Conservation (phyloP, 1,139 yeast genomes). For the Zhuliangozyma blackwelliae region DNA sequence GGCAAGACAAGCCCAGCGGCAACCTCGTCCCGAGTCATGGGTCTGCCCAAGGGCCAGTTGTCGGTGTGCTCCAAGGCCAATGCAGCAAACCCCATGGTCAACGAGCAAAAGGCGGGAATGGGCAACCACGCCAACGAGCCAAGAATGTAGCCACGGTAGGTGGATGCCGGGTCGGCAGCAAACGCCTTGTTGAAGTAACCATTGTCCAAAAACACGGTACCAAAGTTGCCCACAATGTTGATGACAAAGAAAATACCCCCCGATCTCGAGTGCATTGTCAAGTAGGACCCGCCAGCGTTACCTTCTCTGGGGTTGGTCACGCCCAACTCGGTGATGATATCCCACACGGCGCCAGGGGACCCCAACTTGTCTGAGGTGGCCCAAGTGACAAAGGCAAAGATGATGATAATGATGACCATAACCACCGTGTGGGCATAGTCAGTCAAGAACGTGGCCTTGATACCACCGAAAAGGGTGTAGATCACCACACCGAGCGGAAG, state of each 20-base stretch:
- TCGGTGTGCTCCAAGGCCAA: conserved; percentile 64
- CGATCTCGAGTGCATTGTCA: conserved; percentile 71
- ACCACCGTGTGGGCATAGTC: conserved; percentile 76
- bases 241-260: conserved; percentile 85
- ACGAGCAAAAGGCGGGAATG: conserved; percentile 75
- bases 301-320: conserved; percentile 60
- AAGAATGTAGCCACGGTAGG: conserved; percentile 82
- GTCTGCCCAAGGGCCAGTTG: conserved; percentile 71
- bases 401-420: conserved; percentile 55
- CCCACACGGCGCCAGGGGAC: conserved; percentile 79
- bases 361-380: conserved; percentile 64
- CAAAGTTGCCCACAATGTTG: conserved; percentile 82
- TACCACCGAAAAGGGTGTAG: conserved; percentile 84
- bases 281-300: conserved; percentile 70
- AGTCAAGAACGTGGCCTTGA: conserved; percentile 84
- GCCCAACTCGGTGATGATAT: conserved; percentile 56
- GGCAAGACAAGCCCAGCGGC: conserved; percentile 81
- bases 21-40: conserved; percentile 63
- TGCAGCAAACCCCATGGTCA: conserved; percentile 82
- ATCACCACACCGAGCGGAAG: conserved; percentile 80
- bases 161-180: conserved; percentile 79
- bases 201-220: conserved; percentile 83
- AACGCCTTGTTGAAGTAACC: conserved; percentile 92
- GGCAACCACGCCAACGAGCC: conserved; percentile 96
- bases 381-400: conserved; percentile 60